Evolutionary conservation across 805 yeast genomes (phyloP), one percentile per base, ranked within the genome.

Genomic region (Ogataea pignaliae): DNA sequence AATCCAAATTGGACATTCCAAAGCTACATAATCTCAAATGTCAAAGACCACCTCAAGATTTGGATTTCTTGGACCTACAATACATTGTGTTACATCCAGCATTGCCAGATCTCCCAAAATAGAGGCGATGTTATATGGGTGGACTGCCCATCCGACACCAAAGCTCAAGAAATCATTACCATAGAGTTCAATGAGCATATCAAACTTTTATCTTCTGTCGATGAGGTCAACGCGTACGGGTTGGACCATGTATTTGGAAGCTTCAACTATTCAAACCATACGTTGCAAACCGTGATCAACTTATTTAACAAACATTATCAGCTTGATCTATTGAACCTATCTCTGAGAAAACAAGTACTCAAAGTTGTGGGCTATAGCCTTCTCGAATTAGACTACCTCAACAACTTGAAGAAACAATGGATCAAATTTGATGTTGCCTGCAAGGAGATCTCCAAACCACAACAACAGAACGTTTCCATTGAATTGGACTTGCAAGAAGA

Each of bases 401-500:
- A 63, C 6, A 67, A 68, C 34, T 48, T 72, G n/a, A 62, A 65
- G 39, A 72, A 72, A 29, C 81, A 81, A 53, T 82, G 95, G 85
- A 68, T 75, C 30, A 79, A 83, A 47, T 75, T 90, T 45, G 83
- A 81, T 45, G 72, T 86, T 2, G 68, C 89, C 21, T 83, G 95
- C 57, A 77, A 75, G 44, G 96, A 89, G 55, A 70, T 85, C 42
- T 75, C 74, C 46, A 83, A 76, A 46, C 72, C 73, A 38, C 70
- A 79, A 15, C 72, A 74, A 45, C 93, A 86, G 54, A 72, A 83
- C 0, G 68, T 87, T 33, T 66, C 80, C 1, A 55, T 85, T 1
- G 63, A 64, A n/a, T 52, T 69, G 18, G 72, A 68, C 34, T 56
- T 63, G 1, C 62, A 57, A 14, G 34, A 61, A 46, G 58, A 63